A percentile compares a stretch with the other conserved stretches of the same genome.
Conservation (phyloP, 768 basidiomycete species). For the Mrakia blollopis region DNA sequence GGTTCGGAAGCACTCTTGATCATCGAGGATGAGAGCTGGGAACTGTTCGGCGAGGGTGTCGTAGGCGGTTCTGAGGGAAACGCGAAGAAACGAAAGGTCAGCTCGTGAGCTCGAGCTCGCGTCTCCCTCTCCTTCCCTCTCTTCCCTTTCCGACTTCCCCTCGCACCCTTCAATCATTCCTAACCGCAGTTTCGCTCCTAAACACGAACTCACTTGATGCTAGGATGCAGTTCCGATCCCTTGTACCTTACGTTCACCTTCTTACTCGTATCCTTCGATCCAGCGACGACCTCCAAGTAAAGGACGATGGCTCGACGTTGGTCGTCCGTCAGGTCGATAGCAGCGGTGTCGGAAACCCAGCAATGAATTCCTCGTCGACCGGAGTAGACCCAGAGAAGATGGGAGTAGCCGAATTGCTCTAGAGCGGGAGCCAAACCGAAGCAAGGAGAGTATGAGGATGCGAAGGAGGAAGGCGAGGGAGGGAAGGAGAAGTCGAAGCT, state of each 20-base stretch:
- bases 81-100: not conserved
- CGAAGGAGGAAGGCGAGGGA: not conserved
- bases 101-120: not conserved
- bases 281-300: conserved; percentile 76
- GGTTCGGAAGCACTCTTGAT: conserved; percentile 76
- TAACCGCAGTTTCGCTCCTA: too few relatives aligned
- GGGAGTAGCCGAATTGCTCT: conserved; percentile 83
- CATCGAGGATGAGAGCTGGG: conserved; percentile 60
- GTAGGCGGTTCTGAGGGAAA: conserved; percentile 2
- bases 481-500: conserved; percentile 16
- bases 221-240: conserved; percentile 59
- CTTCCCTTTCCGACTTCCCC: not conserved
- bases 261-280: conserved; percentile 73
- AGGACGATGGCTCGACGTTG: conserved; percentile 80
- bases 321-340: conserved; percentile 85
- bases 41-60: conserved; percentile 58
- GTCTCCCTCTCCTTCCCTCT: not conserved
- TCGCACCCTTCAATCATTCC: too few relatives aligned
- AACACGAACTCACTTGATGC: conserved; percentile 56
- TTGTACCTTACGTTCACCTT: conserved; percentile 63
- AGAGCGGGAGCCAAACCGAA: not conserved
- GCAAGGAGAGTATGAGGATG: not conserved
- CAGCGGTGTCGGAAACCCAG: conserved; percentile 88
- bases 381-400: conserved; percentile 96
- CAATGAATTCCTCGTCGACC: conserved; percentile 97